Evolutionary conservation across 805 yeast genomes (phyloP).

Genomic region (Saccharomycopsis fibuligera): DNA sequence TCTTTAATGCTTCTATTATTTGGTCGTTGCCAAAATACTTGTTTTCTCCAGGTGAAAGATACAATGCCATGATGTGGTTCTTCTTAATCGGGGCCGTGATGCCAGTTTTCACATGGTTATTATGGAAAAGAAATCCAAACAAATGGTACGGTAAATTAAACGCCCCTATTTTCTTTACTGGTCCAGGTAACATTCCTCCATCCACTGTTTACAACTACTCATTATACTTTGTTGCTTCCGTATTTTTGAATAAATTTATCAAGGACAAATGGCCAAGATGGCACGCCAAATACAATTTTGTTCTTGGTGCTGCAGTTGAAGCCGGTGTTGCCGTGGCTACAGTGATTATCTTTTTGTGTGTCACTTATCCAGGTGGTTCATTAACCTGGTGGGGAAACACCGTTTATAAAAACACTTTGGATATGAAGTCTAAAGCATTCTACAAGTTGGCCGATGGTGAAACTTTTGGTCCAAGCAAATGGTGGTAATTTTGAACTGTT

Average conservation of each 20-base stretch:
- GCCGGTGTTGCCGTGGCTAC: slow-evolving; percentile 60
- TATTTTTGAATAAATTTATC: slow-evolving; percentile 38
- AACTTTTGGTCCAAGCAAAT: slow-evolving; percentile 42
- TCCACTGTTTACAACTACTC: slow-evolving; percentile 67
- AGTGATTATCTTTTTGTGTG: slow-evolving; percentile 46
- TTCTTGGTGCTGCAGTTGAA: slow-evolving; percentile 54
- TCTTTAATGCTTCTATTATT: slow-evolving; percentile 42
- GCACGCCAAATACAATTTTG: slow-evolving; percentile 58
- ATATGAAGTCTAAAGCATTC: slow-evolving; percentile 29
- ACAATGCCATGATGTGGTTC: slow-evolving; percentile 50
- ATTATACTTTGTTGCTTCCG: slow-evolving; percentile 42
- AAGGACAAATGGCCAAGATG: slow-evolving; percentile 43
- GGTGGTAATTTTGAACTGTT: slow-evolving; percentile 34
- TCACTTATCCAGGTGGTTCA: slow-evolving; percentile 38
- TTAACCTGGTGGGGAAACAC: slow-evolving; percentile 56
- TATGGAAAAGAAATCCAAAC: slow-evolving; percentile 28
- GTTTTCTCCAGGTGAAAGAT: slow-evolving; percentile 43
- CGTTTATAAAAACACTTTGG: slow-evolving; percentile 38
- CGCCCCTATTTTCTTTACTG: slow-evolving; percentile 59
- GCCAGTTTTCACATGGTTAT: slow-evolving; percentile 31
- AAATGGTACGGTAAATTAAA: slow-evolving; percentile 36
- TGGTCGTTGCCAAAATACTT: slow-evolving; percentile 51
- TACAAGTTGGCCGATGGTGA: slow-evolving; percentile 35
- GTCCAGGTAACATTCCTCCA: slow-evolving; percentile 64
- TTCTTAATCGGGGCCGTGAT: slow-evolving; percentile 44